phyloP scores from a whole-genome alignment of 2,329 filamentous ascomycete genomes.

The Colletotrichum coccodes region DNA sequence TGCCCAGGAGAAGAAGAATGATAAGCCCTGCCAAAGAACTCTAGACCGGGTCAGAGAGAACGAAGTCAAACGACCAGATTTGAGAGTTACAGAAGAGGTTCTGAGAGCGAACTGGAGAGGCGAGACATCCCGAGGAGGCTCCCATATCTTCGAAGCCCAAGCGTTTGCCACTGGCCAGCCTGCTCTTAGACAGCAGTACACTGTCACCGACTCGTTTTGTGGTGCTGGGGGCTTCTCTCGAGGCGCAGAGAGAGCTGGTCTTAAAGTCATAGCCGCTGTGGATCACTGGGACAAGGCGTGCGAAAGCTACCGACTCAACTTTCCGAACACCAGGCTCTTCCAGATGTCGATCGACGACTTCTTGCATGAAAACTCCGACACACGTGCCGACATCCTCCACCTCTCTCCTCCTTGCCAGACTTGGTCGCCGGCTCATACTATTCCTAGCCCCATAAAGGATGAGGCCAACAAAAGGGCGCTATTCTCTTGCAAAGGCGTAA shows the following conservation, averaged over 20 bases:
- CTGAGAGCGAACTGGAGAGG: conserved; percentile 51
- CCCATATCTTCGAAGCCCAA: conserved; percentile 27
- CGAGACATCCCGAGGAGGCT: conserved; percentile 49
- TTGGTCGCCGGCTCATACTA: conserved; percentile 78
- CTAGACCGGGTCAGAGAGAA: conserved; percentile 43
- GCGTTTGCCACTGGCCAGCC: not conserved
- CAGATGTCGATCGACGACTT: conserved; percentile 60
- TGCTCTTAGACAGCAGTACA: conserved; percentile 61
- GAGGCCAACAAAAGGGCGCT: conserved; percentile 73
- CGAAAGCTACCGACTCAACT: conserved; percentile 68
- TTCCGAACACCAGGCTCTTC: conserved; percentile 60
- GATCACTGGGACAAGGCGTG: conserved; percentile 70
- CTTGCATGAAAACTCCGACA: conserved; percentile 44
- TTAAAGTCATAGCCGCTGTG: conserved; percentile 69
- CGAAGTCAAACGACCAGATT: conserved; percentile 43
- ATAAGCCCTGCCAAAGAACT: conserved; percentile 46
- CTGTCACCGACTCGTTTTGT: conserved; percentile 77
- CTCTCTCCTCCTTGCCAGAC: conserved; percentile 82
- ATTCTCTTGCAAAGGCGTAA: conserved; percentile 62
- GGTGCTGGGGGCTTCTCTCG: conserved; percentile 78
- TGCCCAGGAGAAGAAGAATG: conserved; percentile 34
- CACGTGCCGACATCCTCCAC: conserved; percentile 75
- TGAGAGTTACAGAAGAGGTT: conserved; percentile 41
- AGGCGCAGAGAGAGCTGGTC: conserved; percentile 68
- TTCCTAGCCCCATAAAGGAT: conserved; percentile 65